Evolutionary conservation across 495 filamentous ascomycete genomes (phyloP), one percentile per base, ranked within the genome.

Genomic region (Penicillium steckii): DNA sequence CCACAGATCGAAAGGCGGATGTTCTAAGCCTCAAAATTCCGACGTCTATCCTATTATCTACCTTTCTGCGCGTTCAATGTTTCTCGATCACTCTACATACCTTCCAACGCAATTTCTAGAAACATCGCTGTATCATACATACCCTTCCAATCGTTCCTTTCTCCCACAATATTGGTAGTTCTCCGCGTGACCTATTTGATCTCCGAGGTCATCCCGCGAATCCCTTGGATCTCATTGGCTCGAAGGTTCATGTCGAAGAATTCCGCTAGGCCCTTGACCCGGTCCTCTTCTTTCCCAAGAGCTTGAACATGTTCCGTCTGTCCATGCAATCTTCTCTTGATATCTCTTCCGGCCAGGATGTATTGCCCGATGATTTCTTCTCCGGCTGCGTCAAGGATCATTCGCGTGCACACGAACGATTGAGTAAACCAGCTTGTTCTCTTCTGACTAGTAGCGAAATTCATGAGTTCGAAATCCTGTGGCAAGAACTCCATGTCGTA

Each of bases 401-500:
- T 81, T 56, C 71, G 77, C 22, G 76, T 70, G 33, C 73, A 78
- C 21, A 88, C 62, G 23, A 85, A 62, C 15, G 56, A 66, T 46
- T 72, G 64, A 22, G 76, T 79, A 68, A 87, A 85, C 59, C 78
- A 82, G 49, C 71, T 79, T 21, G 65, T 66, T 8, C 61, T 69
- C 23, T 59, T 66, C 40, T 72, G 58, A 37, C 69, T 73, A n/a
- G 62, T 63, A 4, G 50, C 66, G 50, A 79, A 79, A 60, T 85
- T 89, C 80, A 90, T 86, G 26, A 85, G 66, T 17, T 70, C 74
- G 56, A 72, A 75, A 56, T 88, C 85, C 44, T 71, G 68, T 17
- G 76, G 79, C 24, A 80, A 55, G 56, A 85, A 86, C 69, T 85
- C 86, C n/a, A 74, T 55, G 47, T 80, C 73, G 4, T 73, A 67